Evolutionary conservation across 805 yeast species (phyloP), one percentile per base, ranked within the genome.

Genomic region (Candida golubevii): DNA sequence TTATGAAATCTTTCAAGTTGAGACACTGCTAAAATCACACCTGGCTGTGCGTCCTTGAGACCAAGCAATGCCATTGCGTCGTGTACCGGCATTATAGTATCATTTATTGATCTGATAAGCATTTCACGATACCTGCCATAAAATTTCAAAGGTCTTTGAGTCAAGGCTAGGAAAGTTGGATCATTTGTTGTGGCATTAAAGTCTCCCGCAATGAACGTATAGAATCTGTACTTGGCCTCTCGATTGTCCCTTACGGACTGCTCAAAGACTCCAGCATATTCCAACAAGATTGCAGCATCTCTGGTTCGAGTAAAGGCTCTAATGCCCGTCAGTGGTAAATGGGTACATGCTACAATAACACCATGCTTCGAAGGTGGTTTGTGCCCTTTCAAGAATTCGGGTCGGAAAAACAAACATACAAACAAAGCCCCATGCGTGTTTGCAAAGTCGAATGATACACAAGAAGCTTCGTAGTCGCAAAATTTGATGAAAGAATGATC

Each of bases 181-280:
- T 42, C 46, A 14, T 34, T 39, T 10, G 26, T 33, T 1, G 38
- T 29, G 12, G 46, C 36, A 26, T 42, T 42, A 28, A 42, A 38
- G 28, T 42, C 46, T 8, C 46, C 46, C 9, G 42, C 46, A 6
- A 42, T 26, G 38, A 42, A 42, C 7, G 39, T 42, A 23, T 42
- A 42, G 36, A 42, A 42, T 10, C 11, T 14, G 26, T 12, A 15
- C 13, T 11, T 9, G 2, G 26, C 27, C 23, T 26, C 10, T 7
- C 35, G 9, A 6, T 10, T 12, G 4, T 29, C n/a, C n/a, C n/a
- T 29, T 32, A 32, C 4, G 13, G 34, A 10, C 15, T 12, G 9
- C 15, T 10, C 4, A 13, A 32, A 32, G 8, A 7, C 7, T n/a
- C 18, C 30, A 2, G 28, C 11, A 12, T 36, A 14, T 10, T 30